Evolutionary conservation across 192 early-diverging fungal genomes (phyloP).

Genomic region (Umbelopsis sp.): DNA sequence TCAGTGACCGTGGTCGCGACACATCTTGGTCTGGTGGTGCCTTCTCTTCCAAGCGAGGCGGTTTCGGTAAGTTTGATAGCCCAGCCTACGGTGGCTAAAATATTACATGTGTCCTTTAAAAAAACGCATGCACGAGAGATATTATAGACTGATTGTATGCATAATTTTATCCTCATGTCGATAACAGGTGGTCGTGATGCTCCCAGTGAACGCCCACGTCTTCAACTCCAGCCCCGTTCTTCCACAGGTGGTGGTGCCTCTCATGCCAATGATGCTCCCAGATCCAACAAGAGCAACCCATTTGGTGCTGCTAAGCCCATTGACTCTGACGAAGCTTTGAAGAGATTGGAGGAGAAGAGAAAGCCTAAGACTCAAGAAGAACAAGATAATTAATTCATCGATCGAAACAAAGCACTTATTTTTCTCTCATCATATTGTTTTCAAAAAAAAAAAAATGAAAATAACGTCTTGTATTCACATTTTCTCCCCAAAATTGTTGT

Average conservation of each 20-base stretch:
- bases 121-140: too few species aligned
- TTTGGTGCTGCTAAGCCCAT: constrained; percentile 68
- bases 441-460: neutral
- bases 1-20: constrained; percentile 42
- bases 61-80: neutral
- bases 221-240: constrained; percentile 58
- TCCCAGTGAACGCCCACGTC: constrained; percentile 49
- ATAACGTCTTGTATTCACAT: constrained; percentile 12
- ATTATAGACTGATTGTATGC: neutral
- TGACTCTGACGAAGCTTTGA: constrained; percentile 56
- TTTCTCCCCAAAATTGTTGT: neutral
- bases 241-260: constrained; percentile 25
- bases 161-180: neutral
- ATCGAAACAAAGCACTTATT: neutral
- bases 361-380: constrained; percentile 39
- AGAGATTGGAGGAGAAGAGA: constrained; percentile 58
- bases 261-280: constrained; percentile 4
- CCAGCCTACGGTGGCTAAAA: neutral
- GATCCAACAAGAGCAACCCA: constrained; percentile 54
- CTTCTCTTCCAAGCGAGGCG: neutral
- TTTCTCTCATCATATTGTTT: neutral
- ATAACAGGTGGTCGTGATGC: constrained; percentile 12
- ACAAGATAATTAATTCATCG: constrained; percentile 14
- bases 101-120: too few species aligned
- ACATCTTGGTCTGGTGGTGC: constrained; percentile 48